Conservation (phyloP, 257 asterid genomes). For the Fraxinus cuspidata region DNA sequence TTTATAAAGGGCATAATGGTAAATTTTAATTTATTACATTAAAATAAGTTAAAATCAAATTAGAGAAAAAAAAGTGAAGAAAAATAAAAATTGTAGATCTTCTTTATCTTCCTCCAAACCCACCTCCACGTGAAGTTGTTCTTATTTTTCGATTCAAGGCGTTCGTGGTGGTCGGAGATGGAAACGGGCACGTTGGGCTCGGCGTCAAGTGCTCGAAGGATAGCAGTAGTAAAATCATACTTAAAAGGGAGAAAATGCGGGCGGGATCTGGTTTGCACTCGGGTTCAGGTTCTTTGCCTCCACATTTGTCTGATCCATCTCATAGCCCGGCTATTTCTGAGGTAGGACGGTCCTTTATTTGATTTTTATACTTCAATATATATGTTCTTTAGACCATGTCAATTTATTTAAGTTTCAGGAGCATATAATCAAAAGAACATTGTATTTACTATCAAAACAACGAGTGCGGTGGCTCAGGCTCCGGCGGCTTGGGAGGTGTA, state of each 20-base stretch:
- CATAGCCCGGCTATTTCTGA: conserved; percentile 71
- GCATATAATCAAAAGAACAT: background rate
- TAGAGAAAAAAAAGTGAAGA: too few relatives aligned
- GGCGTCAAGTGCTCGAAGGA: too few relatives aligned
- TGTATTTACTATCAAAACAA: background rate
- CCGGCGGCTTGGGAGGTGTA: conserved; percentile 35
- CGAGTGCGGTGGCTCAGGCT: conserved; percentile 31
- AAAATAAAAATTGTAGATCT: too few relatives aligned
- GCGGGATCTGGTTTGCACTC: conserved; percentile 37
- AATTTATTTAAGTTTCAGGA: background rate
- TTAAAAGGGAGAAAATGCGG: conserved; percentile 48
- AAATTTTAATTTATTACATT: too few relatives aligned
- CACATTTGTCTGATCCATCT: conserved; percentile 80
- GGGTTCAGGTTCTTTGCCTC: conserved; percentile 58
- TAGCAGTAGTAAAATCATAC: conserved; percentile 32
- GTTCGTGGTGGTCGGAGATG: too few relatives aligned
- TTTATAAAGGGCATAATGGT: too few relatives aligned
- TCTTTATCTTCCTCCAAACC: too few relatives aligned
- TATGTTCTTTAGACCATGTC: background rate
- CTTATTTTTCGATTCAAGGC: too few relatives aligned
- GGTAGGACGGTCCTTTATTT: conserved; percentile 36
- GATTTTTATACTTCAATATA: background rate
- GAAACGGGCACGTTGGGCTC: too few relatives aligned
- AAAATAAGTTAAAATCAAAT: too few relatives aligned
- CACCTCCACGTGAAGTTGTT: too few relatives aligned